These are phyloP conservation scores for Papiliotrema nemorosa DNA, from an alignment of 1,284 basidiomycete genomes.

Conservation along the genomic window DNA sequence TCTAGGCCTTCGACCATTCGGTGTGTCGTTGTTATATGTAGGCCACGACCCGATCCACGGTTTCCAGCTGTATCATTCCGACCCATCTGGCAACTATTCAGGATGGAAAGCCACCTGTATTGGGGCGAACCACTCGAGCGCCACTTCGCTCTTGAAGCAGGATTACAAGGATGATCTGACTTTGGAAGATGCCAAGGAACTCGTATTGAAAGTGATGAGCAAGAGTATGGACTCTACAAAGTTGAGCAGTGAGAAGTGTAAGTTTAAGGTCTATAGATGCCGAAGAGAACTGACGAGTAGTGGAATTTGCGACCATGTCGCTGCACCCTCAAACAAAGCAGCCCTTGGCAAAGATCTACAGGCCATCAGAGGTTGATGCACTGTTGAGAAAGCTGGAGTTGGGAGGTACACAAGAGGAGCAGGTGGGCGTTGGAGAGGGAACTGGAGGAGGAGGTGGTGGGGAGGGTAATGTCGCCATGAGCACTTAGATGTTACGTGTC, in stretches of 20 bases:
- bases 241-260: slow-evolving; percentile 88
- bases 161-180: slow-evolving; percentile 96
- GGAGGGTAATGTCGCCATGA: slow-evolving; percentile 44
- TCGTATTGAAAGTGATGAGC: slow-evolving; percentile 93
- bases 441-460: slow-evolving; percentile 46
- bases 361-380: slow-evolving; percentile 84
- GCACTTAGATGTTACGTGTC: too few species aligned
- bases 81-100: slow-evolving; percentile 97
- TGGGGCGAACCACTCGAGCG: slow-evolving; percentile 83
- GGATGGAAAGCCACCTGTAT: slow-evolving; percentile 99
- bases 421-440: slow-evolving; percentile 44
- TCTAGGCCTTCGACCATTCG: slow-evolving; percentile 92
- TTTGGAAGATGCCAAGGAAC: slow-evolving; percentile 83
- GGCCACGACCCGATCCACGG: slow-evolving; percentile 94
- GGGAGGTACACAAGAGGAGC: slow-evolving; percentile 72
- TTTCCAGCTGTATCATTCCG: slow-evolving; percentile 98
- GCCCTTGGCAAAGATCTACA: slow-evolving; percentile 89
- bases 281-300: slow-evolving; percentile 52
- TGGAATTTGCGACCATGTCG: slow-evolving; percentile 93
- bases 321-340: slow-evolving; percentile 71
- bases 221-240: slow-evolving; percentile 99
- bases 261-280: slow-evolving; percentile 40
- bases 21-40: slow-evolving; percentile 93
- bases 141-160: slow-evolving; percentile 75
- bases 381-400: slow-evolving; percentile 78